phyloP scores from a whole-genome alignment of 768 basidiomycete species.

The Rhizopogon vesiculosus region DNA sequence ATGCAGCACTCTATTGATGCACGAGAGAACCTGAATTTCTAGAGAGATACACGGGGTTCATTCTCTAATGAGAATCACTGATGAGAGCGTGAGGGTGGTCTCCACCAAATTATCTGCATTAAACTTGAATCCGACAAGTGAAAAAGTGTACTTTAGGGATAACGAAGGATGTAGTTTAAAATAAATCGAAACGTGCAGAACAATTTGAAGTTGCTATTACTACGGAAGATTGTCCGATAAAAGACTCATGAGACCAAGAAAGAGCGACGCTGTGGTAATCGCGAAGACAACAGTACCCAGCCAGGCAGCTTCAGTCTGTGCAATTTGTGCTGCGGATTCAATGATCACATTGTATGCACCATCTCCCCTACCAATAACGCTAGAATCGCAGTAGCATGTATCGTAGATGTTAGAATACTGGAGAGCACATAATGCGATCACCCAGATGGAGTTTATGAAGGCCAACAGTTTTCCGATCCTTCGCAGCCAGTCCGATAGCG shows the following conservation, averaged over 20 bases:
- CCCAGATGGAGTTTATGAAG: constrained; percentile 19
- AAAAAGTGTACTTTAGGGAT: too few species aligned
- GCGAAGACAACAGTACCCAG: constrained; percentile 25
- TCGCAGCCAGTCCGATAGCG: constrained; percentile 16
- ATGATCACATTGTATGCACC: constrained; percentile 27
- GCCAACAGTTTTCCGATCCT: constrained; percentile 26
- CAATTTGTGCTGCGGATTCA: constrained; percentile 11
- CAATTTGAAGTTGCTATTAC: too few species aligned
- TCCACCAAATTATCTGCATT: too few species aligned
- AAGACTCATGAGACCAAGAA: constrained; percentile 24
- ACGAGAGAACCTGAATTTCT: too few species aligned
- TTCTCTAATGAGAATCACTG: too few species aligned
- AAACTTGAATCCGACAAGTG: too few species aligned
- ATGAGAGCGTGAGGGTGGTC: too few species aligned
- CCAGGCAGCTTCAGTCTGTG: constrained; percentile 28
- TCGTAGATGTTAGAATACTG: constrained; percentile 23
- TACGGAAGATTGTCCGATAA: constrained; percentile 10
- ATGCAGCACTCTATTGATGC: too few species aligned
- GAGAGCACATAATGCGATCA: constrained; percentile 22
- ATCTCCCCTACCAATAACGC: constrained; percentile 11
- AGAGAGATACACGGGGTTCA: too few species aligned
- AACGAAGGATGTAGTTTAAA: too few species aligned
- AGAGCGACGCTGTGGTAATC: constrained; percentile 20
- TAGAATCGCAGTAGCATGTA: constrained; percentile 26
- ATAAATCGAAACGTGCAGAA: too few species aligned